Conservation (phyloP, 2,329 filamentous ascomycete genomes). For the Penicillium verrucosum region DNA sequence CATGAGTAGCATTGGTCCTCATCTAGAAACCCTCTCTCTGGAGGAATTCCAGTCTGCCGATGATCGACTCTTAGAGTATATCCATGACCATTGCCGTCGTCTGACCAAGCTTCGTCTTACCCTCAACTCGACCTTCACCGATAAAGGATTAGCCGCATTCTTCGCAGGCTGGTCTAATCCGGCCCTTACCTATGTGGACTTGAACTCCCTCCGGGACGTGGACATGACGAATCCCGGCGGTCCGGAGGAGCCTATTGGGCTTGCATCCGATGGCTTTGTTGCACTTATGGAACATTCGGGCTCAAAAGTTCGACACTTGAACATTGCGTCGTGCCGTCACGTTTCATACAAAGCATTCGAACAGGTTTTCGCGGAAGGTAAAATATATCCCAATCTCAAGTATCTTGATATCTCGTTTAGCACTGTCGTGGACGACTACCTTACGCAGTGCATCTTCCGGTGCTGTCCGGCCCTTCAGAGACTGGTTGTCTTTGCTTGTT, state of each 20-base stretch:
- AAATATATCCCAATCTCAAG: constrained; percentile 63
- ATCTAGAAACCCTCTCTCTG: constrained; percentile 74
- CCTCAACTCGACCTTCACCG: constrained; percentile 71
- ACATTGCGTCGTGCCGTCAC: constrained; percentile 81
- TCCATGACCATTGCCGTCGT: constrained; percentile 65
- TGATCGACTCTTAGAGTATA: constrained; percentile 65
- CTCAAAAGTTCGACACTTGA: constrained; percentile 60
- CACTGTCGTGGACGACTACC: constrained; percentile 44
- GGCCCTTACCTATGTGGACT: constrained; percentile 66
- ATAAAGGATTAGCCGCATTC: constrained; percentile 67
- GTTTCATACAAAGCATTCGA: constrained; percentile 71
- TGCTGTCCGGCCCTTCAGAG: constrained; percentile 50
- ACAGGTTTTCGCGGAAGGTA: constrained; percentile 63
- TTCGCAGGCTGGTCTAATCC: constrained; percentile 76
- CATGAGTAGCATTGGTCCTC: constrained; percentile 59
- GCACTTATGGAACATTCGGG: constrained; percentile 85
- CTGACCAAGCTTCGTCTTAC: constrained; percentile 78
- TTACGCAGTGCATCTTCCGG: constrained; percentile 45
- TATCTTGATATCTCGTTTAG: constrained; percentile 74
- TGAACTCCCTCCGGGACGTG: constrained; percentile 73
- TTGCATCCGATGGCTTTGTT: constrained; percentile 71
- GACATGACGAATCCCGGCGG: constrained; percentile 68
- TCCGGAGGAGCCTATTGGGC: constrained; percentile 61
- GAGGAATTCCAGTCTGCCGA: constrained; percentile 64
- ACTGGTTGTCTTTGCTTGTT: constrained; percentile 62